Conservation (phyloP, 2,329 filamentous ascomycete species). For the Penicillium sp. region DNA sequence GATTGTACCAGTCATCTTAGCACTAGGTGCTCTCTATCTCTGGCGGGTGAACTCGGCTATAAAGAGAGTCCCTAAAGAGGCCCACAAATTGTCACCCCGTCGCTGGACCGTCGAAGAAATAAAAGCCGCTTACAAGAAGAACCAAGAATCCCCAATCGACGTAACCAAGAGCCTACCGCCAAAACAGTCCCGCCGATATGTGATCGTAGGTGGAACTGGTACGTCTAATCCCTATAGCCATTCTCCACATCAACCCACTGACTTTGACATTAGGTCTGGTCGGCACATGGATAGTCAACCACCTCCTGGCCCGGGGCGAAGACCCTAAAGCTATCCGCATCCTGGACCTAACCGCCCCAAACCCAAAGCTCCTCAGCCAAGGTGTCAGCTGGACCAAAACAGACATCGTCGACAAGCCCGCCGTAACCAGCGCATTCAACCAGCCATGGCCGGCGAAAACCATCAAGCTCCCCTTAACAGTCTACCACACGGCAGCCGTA, state of each 20-base stretch:
- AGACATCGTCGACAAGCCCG: conserved; percentile 49
- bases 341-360: conserved; percentile 49
- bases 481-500: conserved; percentile 56
- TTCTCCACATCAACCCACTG: background rate
- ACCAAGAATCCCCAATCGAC: conserved; percentile 30
- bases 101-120: conserved; percentile 38
- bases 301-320: conserved; percentile 54
- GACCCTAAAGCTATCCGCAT: conserved; percentile 52
- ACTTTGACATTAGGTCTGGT: conserved; percentile 48
- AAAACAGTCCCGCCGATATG: conserved; percentile 38
- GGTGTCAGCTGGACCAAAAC: conserved; percentile 48
- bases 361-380: conserved; percentile 43
- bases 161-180: conserved; percentile 35
- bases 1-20: conserved; percentile 7
- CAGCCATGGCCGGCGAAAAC: conserved; percentile 46
- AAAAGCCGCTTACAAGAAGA: conserved; percentile 31
- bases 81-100: conserved; percentile 24
- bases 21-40: conserved; percentile 26
- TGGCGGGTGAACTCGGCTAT: conserved; percentile 32
- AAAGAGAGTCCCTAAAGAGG: conserved; percentile 27
- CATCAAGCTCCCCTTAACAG: conserved; percentile 49
- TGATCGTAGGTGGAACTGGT: conserved; percentile 42
- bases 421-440: conserved; percentile 47
- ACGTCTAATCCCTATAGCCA: conserved; percentile 7
- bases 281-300: conserved; percentile 53